phyloP scores from a whole-genome alignment of 495 filamentous ascomycete genomes.

The Tuber calosporum region DNA sequence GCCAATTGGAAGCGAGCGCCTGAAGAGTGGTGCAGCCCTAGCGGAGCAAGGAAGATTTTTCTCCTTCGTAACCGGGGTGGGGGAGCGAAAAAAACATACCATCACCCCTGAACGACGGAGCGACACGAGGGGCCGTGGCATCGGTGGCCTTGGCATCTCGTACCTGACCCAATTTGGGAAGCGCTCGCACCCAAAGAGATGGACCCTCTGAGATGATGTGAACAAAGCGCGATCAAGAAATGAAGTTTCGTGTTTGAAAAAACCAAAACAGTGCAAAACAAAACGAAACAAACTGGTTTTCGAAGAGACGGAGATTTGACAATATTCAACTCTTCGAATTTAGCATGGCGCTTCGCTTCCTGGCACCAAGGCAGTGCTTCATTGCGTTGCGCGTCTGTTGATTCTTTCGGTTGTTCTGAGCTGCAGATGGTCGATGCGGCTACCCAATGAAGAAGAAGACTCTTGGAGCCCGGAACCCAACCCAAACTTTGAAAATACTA shows the following conservation, averaged over 20 bases:
- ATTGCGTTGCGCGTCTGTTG: neutral
- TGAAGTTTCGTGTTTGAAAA: neutral
- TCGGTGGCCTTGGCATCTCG: conserved; percentile 26
- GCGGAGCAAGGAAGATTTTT: conserved; percentile 2
- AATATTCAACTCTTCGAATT: conserved; percentile 6
- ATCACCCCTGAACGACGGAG: conserved; percentile 30
- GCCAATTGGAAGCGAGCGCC: neutral
- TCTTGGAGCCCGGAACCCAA: neutral
- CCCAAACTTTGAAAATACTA: neutral
- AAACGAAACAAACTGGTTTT: neutral
- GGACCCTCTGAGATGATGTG: conserved; percentile 21
- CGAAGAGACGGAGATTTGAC: neutral
- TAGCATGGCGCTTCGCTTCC: neutral
- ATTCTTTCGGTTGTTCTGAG: neutral
- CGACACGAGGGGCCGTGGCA: conserved; percentile 21
- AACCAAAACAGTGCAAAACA: neutral
- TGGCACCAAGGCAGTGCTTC: neutral
- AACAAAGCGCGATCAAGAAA: conserved; percentile 6
- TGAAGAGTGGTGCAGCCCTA: neutral
- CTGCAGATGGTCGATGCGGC: neutral
- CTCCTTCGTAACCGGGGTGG: neutral
- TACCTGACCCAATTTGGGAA: conserved; percentile 33
- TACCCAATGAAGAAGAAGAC: neutral
- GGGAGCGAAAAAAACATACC: conserved; percentile 10
- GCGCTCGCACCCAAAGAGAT: conserved; percentile 32